Base-by-base conservation (phyloP, 1,139 yeast species). In the Blastobotrys illinoisensis region DNA sequence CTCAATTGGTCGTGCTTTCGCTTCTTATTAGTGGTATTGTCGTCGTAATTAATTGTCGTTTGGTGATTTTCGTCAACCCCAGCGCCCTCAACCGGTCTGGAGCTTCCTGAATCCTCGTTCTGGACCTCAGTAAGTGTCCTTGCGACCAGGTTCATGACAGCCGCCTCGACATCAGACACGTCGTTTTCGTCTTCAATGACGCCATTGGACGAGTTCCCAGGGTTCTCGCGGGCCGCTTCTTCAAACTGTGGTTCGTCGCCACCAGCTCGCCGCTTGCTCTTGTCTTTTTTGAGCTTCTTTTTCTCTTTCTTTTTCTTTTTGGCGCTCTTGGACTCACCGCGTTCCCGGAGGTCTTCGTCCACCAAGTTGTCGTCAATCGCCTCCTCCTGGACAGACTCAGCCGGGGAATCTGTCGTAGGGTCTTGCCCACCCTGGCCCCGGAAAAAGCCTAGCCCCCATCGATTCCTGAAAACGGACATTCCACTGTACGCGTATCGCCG, bases 91-190 rank as follows among this genome's bases (percentile, higher is more conserved):
- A 32, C 40, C 16, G 14, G 40, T 7, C 40, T 11, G 3, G 40
- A 3, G 16, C 40, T 16, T 13, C 7, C 13, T 14, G 40, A n/a
- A n/a, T 32, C 40, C 40, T 32, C 40, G 7, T 32, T 32, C 5
- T 32, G 40, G 7, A 32, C 40, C 40, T 32, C 40, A 13, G 40
- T 32, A n/a, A 82, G 69, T 1, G 82, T 78, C 5, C 83, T 84
- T 14, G 86, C 87, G 9, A 85, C 91, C 61, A 80, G 80, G 56
- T 81, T 78, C 81, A 85, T 76, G 40, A 85, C 88, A 0, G 89
- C 91, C n/a, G 86, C 90, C 62, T 81, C 86, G 5, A 82, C 86
- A 3, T 83, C 55, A 61, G 53, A 54, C 58, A 64, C 55, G 58
- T 58, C 58, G 26, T 54, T 46, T 5, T 46, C 57, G 47, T 54